Percentiles rank a stretch among this genome's conserved stretches.
Evolutionary conservation across 148 eudicot species (phyloP).

Genomic region (Rhododendron kiyosumense): DNA sequence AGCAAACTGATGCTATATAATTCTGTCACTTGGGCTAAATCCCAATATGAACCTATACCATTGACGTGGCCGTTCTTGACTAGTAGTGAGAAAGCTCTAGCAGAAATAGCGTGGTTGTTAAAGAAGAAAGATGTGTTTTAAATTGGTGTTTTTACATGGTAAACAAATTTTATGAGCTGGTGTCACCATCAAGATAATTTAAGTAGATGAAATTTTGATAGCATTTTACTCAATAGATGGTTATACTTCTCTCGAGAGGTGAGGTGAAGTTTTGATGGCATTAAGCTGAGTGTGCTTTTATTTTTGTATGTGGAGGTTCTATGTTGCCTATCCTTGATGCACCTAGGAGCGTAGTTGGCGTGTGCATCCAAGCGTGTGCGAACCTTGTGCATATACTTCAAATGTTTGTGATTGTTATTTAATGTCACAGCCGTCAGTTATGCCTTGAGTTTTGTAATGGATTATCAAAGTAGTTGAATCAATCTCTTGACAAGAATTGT

Average conservation of each 20-base stretch:
- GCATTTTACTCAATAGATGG: not conserved
- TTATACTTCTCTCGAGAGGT: not conserved
- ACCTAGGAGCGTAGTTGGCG: not conserved
- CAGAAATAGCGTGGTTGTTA: not conserved
- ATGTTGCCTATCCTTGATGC: not conserved
- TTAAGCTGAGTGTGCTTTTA: not conserved
- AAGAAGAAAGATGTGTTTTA: not conserved
- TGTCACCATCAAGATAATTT: not conserved
- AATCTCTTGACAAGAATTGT: not conserved
- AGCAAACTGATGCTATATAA: not conserved
- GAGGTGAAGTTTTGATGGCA: not conserved
- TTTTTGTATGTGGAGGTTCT: not conserved
- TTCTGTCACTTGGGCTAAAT: not conserved
- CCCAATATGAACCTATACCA: not conserved
- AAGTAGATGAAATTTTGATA: not conserved
- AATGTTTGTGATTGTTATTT: not conserved
- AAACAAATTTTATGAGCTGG: not conserved
- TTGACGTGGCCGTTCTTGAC: not conserved
- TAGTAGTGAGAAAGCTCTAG: not conserved
- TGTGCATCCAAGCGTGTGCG: not conserved
- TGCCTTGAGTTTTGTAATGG: not conserved
- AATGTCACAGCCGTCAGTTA: not conserved
- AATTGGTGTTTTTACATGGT: not conserved
- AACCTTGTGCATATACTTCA: not conserved
- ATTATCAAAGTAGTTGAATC: not conserved